Base-by-base conservation (phyloP, 2,329 filamentous ascomycete genomes). In the Blumeria hordei region DNA sequence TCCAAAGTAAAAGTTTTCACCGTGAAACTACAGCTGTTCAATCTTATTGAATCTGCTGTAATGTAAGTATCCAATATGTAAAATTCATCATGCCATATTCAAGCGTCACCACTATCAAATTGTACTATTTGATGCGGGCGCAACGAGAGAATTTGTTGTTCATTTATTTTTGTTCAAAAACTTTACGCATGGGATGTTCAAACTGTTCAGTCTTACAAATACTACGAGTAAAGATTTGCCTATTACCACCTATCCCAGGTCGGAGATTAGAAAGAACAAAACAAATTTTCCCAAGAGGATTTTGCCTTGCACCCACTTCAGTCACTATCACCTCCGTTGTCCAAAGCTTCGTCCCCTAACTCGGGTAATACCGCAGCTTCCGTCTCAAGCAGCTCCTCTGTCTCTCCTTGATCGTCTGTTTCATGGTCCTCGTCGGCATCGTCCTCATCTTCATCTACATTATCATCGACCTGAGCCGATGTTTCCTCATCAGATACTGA, bases 401-500 rank as follows among this genome's bases (percentile, higher is more conserved):
- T 14, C 10, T 50, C 39, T 32, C 8, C 18, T 36, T 47, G 32
- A 34, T 52, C 54, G 4, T 54, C 54, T 8, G 4, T 47, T 21
- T n/a, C 28, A 35, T n/a, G 21, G 34, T 14, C 33, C 7, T 55
- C 52, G 9, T 53, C 36, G 10, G 28, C 33, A 9, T 33, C 41
- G 5, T 41, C 5, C 32, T 54, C 50, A 18, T 55, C 50, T 49
- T 53, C 32, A 11, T 52, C 34, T 21, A 83, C 80, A 56, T 70
- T 74, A 8, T 70, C 68, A 1, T 62, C 65, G 43, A 70, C 70
- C 18, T 71, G 70, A 3, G 72, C 72, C 59, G 21, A 28, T 28
- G 21, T 28, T 28, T 69, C 73, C 51, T 74, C 76, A 16, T 75
- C 76, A 0, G 68, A 72, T 16, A 74, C 72, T 4, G 73, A 72